A percentile compares a stretch with the other conserved stretches of the same genome.
These are phyloP conservation scores for Kwoniella bestiolae DNA, from an alignment of 768 basidiomycete species.

Conservation along the genomic window DNA sequence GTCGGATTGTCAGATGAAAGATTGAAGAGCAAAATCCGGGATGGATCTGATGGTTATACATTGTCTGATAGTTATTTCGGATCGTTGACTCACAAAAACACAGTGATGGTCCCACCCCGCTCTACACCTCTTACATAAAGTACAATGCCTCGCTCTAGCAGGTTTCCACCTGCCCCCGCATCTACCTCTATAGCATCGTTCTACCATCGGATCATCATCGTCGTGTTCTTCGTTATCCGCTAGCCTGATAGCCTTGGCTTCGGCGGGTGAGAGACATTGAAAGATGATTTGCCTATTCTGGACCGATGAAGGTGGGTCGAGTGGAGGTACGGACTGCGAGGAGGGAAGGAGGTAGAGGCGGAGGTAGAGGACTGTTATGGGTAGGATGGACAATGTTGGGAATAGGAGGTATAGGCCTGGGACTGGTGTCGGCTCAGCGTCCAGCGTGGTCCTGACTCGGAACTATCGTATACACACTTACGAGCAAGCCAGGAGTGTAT, in stretches of 20 bases:
- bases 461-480: constrained; percentile 10
- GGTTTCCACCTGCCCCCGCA: constrained; percentile 58
- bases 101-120: constrained; percentile 59
- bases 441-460: not conserved
- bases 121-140: constrained; percentile 53
- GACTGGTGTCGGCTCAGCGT: not conserved
- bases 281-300: constrained; percentile 26
- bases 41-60: no score
- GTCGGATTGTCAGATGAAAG: not conserved
- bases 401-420: constrained; percentile 31
- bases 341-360: constrained; percentile 47
- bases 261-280: constrained; percentile 41
- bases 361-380: constrained; percentile 35
- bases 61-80: no score
- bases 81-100: constrained; percentile 50
- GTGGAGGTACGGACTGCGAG: constrained; percentile 37
- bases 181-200: constrained; percentile 51
- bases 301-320: constrained; percentile 31
- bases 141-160: constrained; percentile 57
- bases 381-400: constrained; percentile 23
- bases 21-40: no score
- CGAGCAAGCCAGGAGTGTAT: constrained; percentile 16
- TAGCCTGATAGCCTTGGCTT: constrained; percentile 17
- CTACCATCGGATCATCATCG: constrained; percentile 20
- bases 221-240: not conserved